Percentiles rank a stretch among this genome's conserved stretches.
phyloP scores from a whole-genome alignment of 306 rosid genomes.

The Benincasa hispida region DNA sequence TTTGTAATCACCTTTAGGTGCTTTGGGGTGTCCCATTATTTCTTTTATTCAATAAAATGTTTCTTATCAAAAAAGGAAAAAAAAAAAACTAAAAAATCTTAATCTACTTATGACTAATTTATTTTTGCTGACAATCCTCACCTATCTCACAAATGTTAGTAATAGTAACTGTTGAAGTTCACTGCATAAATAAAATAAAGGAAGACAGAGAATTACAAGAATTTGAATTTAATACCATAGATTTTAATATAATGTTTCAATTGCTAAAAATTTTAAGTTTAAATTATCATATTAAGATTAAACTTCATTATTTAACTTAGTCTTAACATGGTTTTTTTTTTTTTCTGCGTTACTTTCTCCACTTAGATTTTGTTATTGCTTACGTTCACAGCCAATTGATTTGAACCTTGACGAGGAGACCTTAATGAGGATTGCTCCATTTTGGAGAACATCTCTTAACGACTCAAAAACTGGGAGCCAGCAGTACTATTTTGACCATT shows the following conservation, averaged over 20 bases:
- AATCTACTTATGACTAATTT: background rate
- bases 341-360: background rate
- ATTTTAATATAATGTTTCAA: background rate
- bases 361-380: constrained; percentile 15
- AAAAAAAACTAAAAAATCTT: too few species aligned
- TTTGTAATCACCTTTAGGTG: too few species aligned
- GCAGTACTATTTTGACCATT: constrained; percentile 78
- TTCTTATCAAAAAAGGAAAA: too few species aligned
- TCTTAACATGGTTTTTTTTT: background rate
- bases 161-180: background rate
- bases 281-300: background rate
- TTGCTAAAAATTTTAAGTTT: background rate
- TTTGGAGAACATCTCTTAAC: constrained; percentile 85
- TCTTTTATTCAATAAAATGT: too few species aligned
- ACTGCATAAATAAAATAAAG: background rate
- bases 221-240: background rate
- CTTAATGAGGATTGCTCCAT: constrained; percentile 67
- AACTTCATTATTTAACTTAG: background rate
- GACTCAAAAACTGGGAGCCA: constrained; percentile 41
- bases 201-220: background rate
- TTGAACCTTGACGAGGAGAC: constrained; percentile 92
- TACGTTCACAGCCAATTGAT: constrained; percentile 60
- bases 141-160: background rate
- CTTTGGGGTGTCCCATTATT: too few species aligned
- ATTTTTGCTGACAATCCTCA: background rate